These are phyloP conservation scores for Oldenlandia corymbosa DNA, from an alignment of 257 asterid species.

Conservation along the genomic window DNA sequence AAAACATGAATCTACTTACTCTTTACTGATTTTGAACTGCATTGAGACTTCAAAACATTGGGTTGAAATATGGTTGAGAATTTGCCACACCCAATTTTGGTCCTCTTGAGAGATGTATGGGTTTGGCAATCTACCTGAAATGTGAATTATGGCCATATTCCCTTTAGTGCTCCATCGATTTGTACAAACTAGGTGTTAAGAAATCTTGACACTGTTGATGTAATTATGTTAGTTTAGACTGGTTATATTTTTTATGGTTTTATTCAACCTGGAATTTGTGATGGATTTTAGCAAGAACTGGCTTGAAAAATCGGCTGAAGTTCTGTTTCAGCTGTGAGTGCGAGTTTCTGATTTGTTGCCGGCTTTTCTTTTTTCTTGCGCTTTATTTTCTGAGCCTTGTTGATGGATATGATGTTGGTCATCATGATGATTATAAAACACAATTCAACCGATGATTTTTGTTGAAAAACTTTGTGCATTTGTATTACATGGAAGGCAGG, in stretches of 20 bases:
- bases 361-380: background rate
- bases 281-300: background rate
- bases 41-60: constrained; percentile 12
- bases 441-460: background rate
- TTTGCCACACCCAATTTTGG: constrained; percentile 54
- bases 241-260: constrained; percentile 7
- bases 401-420: background rate
- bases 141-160: constrained; percentile 19
- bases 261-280: constrained; percentile 2
- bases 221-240: constrained; percentile 29
- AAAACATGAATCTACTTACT: constrained; percentile 14
- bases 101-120: constrained; percentile 32
- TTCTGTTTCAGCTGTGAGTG: background rate
- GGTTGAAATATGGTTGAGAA: constrained; percentile 8
- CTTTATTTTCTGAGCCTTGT: background rate
- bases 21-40: constrained; percentile 19
- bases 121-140: constrained; percentile 24
- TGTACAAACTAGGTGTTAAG: constrained; percentile 29
- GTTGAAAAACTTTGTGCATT: background rate
- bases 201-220: constrained; percentile 21
- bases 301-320: background rate
- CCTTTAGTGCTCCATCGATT: constrained; percentile 35
- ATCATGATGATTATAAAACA: background rate
- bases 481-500: no score
- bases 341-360: background rate